Evolutionary conservation across 2,329 filamentous ascomycete genomes (phyloP).

Genomic region (Juglanconis oblonga): DNA sequence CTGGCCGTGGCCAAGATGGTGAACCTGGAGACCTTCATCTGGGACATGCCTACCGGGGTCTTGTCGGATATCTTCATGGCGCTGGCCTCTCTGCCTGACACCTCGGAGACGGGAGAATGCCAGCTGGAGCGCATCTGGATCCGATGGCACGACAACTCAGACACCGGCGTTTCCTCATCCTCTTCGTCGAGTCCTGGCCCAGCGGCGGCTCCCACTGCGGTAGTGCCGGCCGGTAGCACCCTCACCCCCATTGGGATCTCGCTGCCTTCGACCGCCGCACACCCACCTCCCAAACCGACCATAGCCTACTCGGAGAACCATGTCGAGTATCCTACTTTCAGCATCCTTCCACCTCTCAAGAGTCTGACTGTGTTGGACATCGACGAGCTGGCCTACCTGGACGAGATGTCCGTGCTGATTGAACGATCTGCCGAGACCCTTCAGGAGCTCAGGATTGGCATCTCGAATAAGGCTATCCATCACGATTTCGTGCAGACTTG

Average conservation of each 20-base stretch:
- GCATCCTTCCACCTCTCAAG: constrained; percentile 70
- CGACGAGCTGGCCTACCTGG: constrained; percentile 77
- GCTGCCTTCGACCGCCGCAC: constrained; percentile 27
- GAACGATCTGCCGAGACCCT: constrained; percentile 65
- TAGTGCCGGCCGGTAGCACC: constrained; percentile 33
- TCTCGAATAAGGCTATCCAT: constrained; percentile 49
- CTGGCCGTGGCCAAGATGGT: constrained; percentile 78
- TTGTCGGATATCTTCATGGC: constrained; percentile 79
- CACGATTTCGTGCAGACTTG: constrained; percentile 58
- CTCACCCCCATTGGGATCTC: constrained; percentile 41
- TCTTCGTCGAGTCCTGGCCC: constrained; percentile 26
- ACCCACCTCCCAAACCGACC: constrained; percentile 33
- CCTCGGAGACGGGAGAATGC: constrained; percentile 54
- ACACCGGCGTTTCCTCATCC: constrained; percentile 34
- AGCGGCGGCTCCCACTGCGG: constrained; percentile 19
- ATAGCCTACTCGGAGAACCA: constrained; percentile 51
- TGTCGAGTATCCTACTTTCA: constrained; percentile 78
- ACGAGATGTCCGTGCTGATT: constrained; percentile 77
- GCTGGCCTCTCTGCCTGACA: constrained; percentile 66
- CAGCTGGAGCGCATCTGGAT: constrained; percentile 75
- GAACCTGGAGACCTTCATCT: constrained; percentile 77
- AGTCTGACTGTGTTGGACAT: constrained; percentile 77
- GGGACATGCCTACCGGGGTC: constrained; percentile 88
- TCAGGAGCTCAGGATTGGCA: constrained; percentile 70
- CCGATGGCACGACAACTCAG: constrained; percentile 76